Evolutionary conservation across 176 grass and related monocot species (phyloP).

Genomic region (Dactylis glomerata): DNA sequence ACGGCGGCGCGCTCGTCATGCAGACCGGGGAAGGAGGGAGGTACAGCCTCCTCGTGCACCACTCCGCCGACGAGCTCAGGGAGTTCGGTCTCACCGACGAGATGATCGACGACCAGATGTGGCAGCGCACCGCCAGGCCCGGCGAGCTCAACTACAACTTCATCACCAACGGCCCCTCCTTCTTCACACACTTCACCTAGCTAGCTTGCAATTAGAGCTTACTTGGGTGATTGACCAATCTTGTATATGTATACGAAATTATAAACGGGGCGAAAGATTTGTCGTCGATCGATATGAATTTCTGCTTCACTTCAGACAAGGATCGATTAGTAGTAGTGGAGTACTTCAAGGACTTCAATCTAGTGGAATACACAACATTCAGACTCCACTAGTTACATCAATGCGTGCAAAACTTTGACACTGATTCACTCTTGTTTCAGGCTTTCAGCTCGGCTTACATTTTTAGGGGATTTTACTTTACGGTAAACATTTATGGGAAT

Average conservation of each 20-base stretch:
- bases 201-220: background rate
- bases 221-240: background rate
- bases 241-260: background rate
- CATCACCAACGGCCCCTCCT: slow-evolving; percentile 3
- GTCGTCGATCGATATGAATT: too few relatives aligned
- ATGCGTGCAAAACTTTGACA: background rate
- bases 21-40: slow-evolving; percentile 1
- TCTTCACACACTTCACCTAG: slow-evolving; percentile 11
- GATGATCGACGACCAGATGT: slow-evolving; percentile 15
- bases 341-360: too few relatives aligned
- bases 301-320: too few relatives aligned
- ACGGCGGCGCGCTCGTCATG: slow-evolving; percentile 8
- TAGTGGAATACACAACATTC: too few relatives aligned
- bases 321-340: too few relatives aligned
- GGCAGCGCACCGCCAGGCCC: background rate
- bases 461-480: background rate
- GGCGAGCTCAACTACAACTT: slow-evolving; percentile 17
- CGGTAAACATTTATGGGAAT: too few relatives aligned
- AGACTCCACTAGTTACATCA: too few relatives aligned
- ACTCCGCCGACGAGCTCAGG: background rate
- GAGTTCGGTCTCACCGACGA: slow-evolving; percentile 15
- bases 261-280: too few relatives aligned
- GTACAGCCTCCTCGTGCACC: slow-evolving; percentile 7
- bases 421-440: background rate
- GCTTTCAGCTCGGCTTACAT: background rate